Base-by-base conservation (phyloP, 78 protist genomes). In the Guillardia theta region DNA sequence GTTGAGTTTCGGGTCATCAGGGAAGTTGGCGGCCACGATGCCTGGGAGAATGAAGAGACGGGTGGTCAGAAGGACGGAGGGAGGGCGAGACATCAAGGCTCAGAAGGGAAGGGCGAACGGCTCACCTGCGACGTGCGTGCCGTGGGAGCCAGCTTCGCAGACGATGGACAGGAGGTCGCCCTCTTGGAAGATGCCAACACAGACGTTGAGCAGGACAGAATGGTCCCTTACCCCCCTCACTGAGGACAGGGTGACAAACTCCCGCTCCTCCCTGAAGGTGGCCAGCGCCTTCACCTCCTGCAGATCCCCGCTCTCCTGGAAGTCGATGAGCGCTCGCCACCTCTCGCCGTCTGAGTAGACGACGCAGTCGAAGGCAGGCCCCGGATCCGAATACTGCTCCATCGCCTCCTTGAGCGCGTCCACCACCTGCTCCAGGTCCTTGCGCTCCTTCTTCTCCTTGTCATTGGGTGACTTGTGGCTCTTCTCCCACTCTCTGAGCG, bases 21-120 rank as follows among this genome's bases (percentile, higher is more conserved):
- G 95, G 78, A 77, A 76, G 93, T 95, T 15, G 30, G 97, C 98
- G 12, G 92, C 98, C 21, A 93, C 90, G 8, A 96, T 97, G 24
- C 96, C 97, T 12, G 97, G 96, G n/a, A 95, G 96, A n/a, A n/a
- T n/a, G n/a, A n/a, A n/a, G n/a, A n/a, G n/a, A n/a, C n/a, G n/a
- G n/a, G n/a, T n/a, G n/a, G n/a, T n/a, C n/a, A n/a, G n/a, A n/a
- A n/a, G n/a, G n/a, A n/a, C n/a, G n/a, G n/a, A n/a, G n/a, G n/a
- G n/a, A n/a, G n/a, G n/a, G n/a, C n/a, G n/a, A n/a, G n/a, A n/a
- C n/a, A n/a, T n/a, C n/a, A n/a, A n/a, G n/a, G n/a, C n/a, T n/a
- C n/a, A n/a, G n/a, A n/a, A n/a, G n/a, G n/a, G n/a, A n/a, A n/a
- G n/a, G n/a, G n/a, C n/a, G n/a, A n/a, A n/a, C n/a, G n/a, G n/a